Conservation (phyloP, 1,139 yeast genomes). For the Saccharomyces uvarum region DNA sequence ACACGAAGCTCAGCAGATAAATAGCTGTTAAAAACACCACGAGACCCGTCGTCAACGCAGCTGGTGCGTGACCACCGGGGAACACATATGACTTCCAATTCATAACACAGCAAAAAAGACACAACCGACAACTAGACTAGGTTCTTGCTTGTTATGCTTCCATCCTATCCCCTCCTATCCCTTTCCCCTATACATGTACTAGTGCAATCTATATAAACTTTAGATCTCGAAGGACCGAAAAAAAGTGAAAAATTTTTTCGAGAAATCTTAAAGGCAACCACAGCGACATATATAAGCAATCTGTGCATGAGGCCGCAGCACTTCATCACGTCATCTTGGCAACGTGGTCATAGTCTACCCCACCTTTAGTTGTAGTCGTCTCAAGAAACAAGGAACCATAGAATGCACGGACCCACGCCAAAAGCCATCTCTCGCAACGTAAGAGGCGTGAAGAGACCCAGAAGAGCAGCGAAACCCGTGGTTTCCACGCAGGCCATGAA, state of each 20-base stretch:
- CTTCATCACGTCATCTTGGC: background rate
- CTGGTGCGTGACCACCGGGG: conserved; percentile 36
- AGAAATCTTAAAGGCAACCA: background rate
- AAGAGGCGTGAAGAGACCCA: conserved; percentile 6
- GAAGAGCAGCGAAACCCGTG: conserved; percentile 5
- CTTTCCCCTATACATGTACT: background rate
- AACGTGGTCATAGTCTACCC: background rate
- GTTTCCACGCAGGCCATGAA: conserved; percentile 26
- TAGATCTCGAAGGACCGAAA: background rate
- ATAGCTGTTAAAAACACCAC: conserved; percentile 45
- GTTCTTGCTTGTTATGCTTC: background rate
- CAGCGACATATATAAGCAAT: background rate
- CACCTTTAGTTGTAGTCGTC: background rate
- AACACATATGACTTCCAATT: conserved; percentile 14
- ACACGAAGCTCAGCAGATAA: conserved; percentile 32
- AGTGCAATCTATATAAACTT: background rate
- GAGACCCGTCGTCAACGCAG: conserved; percentile 65
- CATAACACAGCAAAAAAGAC: conserved; percentile 1
- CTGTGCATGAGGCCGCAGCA: background rate
- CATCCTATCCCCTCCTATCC: background rate
- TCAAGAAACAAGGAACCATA: background rate
- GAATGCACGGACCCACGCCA: conserved; percentile 8
- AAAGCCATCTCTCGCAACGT: background rate
- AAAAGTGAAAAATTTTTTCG: background rate
- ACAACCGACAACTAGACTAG: background rate